Base-by-base conservation (phyloP, 2,329 filamentous ascomycete species). In the Phaeoacremonium minimum region DNA sequence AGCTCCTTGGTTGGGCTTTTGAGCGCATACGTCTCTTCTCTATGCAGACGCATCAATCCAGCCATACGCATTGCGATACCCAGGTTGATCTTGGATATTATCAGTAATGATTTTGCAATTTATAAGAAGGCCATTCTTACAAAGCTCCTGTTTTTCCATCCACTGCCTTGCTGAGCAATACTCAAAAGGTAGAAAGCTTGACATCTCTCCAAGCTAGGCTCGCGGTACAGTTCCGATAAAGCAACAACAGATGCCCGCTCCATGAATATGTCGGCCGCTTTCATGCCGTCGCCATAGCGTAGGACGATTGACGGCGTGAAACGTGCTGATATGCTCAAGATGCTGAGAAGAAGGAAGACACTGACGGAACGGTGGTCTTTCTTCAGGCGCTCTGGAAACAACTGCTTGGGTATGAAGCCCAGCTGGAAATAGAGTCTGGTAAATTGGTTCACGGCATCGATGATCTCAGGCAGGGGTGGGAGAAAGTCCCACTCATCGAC, bases 181-280 rank as follows among this genome's bases (percentile, higher is more conserved):
- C 73, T 76, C 13, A 80, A 56, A 4, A 80, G 55, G 44, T 77
- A 78, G 41, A 79, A 79, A 1, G 67, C 74, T 51, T 80, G 75
- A 35, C 73, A 77, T 28, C 69, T 61, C 46, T 78, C 72, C 14
- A 80, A 49, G 0, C 66, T 74, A 1, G 74, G 69, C 36, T 68
- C 66, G 28, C 66, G 57, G 46, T 77, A 77, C 15, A 78, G 54
- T 45, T 77, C 72, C 16, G 56, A 54, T 19, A 67, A 50, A 2
- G 74, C 72, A 7, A 77, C 52, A 20, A 49, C 47, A 7, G 68
- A 65, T 2, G 73, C 71, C 17, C 62, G 65, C 26, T 68, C 66
- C 62, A 75, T 73, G 43, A 75, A 79, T 32, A 63, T 66, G 42
- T 75, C 69, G 13, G 73, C 66, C 2, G 73, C 73, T 30, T 64